A percentile compares a stretch with the other conserved stretches of the same genome.
Conservation (phyloP, 2,329 filamentous ascomycete genomes). For the Fusarium mangiferae region DNA sequence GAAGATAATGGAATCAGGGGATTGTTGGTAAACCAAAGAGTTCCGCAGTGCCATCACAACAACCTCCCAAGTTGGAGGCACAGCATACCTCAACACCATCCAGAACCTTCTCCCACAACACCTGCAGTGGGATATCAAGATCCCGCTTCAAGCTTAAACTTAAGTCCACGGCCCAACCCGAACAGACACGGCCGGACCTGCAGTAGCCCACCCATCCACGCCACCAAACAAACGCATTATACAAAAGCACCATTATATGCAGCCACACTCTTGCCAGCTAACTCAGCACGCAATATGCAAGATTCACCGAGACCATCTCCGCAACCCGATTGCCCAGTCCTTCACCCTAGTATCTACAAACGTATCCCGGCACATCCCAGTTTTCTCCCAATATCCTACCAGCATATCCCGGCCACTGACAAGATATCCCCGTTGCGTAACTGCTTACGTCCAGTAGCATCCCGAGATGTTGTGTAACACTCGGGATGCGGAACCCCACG, state of each 20-base stretch:
- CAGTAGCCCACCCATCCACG: slow-evolving; percentile 23
- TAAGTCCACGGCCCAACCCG: slow-evolving; percentile 1
- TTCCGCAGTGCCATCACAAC: background rate
- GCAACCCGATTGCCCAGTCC: slow-evolving; percentile 8
- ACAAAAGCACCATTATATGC: background rate
- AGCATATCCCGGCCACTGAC: background rate
- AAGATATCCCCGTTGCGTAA: background rate
- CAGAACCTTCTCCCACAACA: background rate
- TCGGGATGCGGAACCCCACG: slow-evolving; percentile 9
- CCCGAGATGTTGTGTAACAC: slow-evolving; percentile 17
- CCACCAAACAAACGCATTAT: background rate
- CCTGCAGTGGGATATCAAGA: background rate
- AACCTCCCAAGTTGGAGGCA: background rate
- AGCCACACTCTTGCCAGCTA: slow-evolving; percentile 5
- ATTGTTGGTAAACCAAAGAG: background rate
- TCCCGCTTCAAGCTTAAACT: background rate
- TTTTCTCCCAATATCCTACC: background rate
- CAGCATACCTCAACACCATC: background rate
- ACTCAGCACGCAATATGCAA: background rate
- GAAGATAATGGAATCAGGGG: background rate
- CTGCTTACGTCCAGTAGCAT: background rate
- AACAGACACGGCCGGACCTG: slow-evolving; percentile 30
- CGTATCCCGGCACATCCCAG: background rate
- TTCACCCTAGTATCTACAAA: background rate
- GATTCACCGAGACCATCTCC: slow-evolving; percentile 4